Evolutionary conservation across 805 yeast species (phyloP), one percentile per base, ranked within the genome.

Genomic region (Zygosaccharomyces siamensis): DNA sequence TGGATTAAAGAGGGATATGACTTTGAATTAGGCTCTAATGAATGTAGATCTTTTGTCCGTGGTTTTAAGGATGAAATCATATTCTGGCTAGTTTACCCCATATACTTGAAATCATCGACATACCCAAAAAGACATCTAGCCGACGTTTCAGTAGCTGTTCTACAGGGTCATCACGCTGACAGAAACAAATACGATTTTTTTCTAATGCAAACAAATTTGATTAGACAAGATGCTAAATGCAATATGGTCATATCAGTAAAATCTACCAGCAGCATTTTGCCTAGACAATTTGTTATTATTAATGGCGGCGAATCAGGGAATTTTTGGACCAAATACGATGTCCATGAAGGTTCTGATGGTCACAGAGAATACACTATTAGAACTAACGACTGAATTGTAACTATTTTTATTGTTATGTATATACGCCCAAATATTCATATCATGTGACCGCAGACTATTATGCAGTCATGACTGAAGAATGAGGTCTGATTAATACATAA

Each of bases 341-440:
- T 57, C 23, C 33, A 43, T 3, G 49, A 45, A 14, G 52, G 48
- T 2, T 20, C 39, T 10, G 60, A 54, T 44, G 61, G 61, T 1
- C 58, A 57, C 40, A 52, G 57, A n/a, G 67, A 63, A 43, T 64
- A 52, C 38, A 58, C 59, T 2, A 43, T 57, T 21, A 46, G 38
- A 16, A 35, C 36, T 20, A 39, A 39, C 21, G 32, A 31, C 5
- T 33, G 21, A 33, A 4, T 16, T 8, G 12, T 33, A 31, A n/a
- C 32, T 39, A 14, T 30, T 46, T 23, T 26, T 21, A 32, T 21
- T 14, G 24, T 35, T 33, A 26, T 46, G 36, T 39, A 46, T 20
- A 41, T 41, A 41, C 33, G 33, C 7, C 37, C 11, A 11, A 28
- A 16, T 41, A 28, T 26, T 28, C 37, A 41, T 30, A 24, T 41